Evolutionary conservation across 1,284 basidiomycete species (phyloP).

Genomic region (Macrocystidia cucumis): DNA sequence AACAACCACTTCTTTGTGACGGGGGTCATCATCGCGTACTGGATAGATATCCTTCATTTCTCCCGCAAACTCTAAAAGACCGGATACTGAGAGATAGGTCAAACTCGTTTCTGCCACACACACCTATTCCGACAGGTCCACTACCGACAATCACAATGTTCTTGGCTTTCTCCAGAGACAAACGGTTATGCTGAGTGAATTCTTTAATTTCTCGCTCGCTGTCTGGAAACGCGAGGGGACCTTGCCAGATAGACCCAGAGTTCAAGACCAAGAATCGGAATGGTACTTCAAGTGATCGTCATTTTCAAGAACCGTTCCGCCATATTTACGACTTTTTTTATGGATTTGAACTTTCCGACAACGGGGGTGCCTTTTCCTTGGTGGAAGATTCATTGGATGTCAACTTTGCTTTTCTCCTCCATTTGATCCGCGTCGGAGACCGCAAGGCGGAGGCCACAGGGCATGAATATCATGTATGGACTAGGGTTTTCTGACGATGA

Average conservation of each 20-base stretch:
- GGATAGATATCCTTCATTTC: too few species aligned
- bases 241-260: conserved; percentile 45
- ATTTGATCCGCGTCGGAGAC: too few species aligned
- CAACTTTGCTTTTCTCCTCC: too few species aligned
- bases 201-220: conserved; percentile 26
- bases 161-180: conserved; percentile 35
- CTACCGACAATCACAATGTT: conserved; percentile 55
- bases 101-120: too few species aligned
- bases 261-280: conserved; percentile 50
- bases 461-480: too few species aligned
- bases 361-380: conserved; percentile 38
- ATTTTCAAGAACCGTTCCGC: conserved; percentile 36
- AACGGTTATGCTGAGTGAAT: conserved; percentile 32
- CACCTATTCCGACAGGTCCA: conserved; percentile 57
- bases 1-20: too few species aligned
- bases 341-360: conserved; percentile 34
- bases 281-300: conserved; percentile 37
- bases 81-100: too few species aligned
- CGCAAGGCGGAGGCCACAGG: too few species aligned
- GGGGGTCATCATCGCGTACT: too few species aligned
- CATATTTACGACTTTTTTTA: conserved; percentile 34
- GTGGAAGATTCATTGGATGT: too few species aligned
- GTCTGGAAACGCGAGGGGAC: conserved; percentile 35
- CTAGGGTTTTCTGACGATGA: too few species aligned
- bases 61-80: too few species aligned